phyloP scores from a whole-genome alignment of 495 filamentous ascomycete species.

The Polyplosphaeria fusca region DNA sequence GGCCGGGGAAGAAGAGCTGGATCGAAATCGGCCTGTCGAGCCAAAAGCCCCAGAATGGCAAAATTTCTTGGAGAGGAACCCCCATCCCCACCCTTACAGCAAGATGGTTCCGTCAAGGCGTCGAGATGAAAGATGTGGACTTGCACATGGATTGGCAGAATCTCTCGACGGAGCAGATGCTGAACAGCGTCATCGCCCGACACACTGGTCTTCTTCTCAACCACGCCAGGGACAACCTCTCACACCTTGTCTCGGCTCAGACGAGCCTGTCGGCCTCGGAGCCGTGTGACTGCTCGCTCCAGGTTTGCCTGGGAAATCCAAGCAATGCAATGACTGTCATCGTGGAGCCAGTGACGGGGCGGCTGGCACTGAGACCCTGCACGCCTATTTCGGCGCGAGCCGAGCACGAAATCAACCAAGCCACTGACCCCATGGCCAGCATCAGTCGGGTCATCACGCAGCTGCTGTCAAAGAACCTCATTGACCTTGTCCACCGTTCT shows the following conservation, averaged over 20 bases:
- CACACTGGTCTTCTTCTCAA: conserved; percentile 68
- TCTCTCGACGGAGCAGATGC: conserved; percentile 68
- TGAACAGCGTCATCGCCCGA: conserved; percentile 69
- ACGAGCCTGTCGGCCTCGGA: conserved; percentile 49
- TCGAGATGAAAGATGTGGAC: conserved; percentile 62
- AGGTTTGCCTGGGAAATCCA: conserved; percentile 60
- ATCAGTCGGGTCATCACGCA: conserved; percentile 19
- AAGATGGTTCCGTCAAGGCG: conserved; percentile 81
- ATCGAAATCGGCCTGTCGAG: conserved; percentile 79
- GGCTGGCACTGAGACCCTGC: conserved; percentile 34
- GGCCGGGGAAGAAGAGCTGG: conserved; percentile 74
- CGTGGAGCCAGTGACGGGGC: conserved; percentile 60
- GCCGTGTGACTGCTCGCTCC: conserved; percentile 62
- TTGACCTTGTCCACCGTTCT: conserved; percentile 27
- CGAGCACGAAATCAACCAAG: conserved; percentile 33
- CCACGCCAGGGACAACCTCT: conserved; percentile 57
- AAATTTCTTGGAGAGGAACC: conserved; percentile 38
- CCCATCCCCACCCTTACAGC: conserved; percentile 56
- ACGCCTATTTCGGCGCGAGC: conserved; percentile 47
- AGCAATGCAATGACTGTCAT: conserved; percentile 56
- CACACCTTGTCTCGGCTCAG: conserved; percentile 39
- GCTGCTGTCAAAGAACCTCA: conserved; percentile 27
- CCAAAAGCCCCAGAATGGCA: conserved; percentile 48
- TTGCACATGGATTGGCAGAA: conserved; percentile 62
- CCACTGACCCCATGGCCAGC: conserved; percentile 14